A percentile compares a stretch with the other conserved stretches of the same genome.
These are phyloP conservation scores for Penicillium daleae DNA, from an alignment of 495 filamentous ascomycete species.

Conservation along the genomic window DNA sequence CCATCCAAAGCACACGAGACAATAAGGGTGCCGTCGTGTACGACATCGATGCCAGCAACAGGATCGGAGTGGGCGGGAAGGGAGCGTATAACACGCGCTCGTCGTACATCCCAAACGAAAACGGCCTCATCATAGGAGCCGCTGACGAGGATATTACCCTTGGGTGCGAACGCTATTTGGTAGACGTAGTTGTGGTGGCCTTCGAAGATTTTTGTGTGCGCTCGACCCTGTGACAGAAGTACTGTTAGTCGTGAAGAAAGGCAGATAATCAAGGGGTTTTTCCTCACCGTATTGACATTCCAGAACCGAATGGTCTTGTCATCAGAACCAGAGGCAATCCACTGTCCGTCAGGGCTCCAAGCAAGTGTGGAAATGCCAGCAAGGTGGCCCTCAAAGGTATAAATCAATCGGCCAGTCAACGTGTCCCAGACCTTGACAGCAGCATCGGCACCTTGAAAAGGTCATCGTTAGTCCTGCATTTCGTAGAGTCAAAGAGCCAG, in stretches of 20 bases:
- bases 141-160: constrained; percentile 93
- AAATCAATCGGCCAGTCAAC: constrained; percentile 71
- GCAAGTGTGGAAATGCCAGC: constrained; percentile 88
- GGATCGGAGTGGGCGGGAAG: constrained; percentile 95
- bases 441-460: constrained; percentile 70
- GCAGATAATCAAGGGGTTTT: no score
- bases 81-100: constrained; percentile 80
- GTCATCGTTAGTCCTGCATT: neutral
- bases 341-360: constrained; percentile 86
- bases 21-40: constrained; percentile 87
- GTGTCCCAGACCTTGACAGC: constrained; percentile 92
- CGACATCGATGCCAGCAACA: constrained; percentile 90
- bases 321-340: constrained; percentile 88
- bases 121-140: constrained; percentile 98
- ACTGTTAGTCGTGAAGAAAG: no score
- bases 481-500: neutral
- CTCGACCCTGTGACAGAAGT: constrained; percentile 50
- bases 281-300: constrained; percentile 74
- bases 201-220: constrained; percentile 65
- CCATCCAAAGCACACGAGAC: constrained; percentile 89
- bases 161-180: constrained; percentile 88
- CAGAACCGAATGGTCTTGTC: constrained; percentile 95
- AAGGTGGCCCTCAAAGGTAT: constrained; percentile 91
- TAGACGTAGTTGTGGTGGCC: constrained; percentile 98
- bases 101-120: constrained; percentile 92